These are phyloP conservation scores for Fraxinus excelsior DNA, from an alignment of 257 asterid species.

Conservation along the genomic window DNA sequence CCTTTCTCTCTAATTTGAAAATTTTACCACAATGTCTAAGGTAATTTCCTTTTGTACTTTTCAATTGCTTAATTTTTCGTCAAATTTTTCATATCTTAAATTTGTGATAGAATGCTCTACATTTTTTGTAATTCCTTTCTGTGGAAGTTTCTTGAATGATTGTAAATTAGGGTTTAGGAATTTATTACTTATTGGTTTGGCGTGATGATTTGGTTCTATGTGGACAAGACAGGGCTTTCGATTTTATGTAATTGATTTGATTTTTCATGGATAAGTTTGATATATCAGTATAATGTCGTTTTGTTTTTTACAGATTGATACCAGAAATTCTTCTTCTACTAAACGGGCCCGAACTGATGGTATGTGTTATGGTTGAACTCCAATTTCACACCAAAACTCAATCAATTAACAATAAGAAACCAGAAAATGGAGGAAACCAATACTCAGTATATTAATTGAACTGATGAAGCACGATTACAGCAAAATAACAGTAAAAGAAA, in stretches of 20 bases:
- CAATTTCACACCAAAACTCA: no score
- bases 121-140: not conserved
- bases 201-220: not conserved
- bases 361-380: slow-evolving; percentile 22
- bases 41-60: not conserved
- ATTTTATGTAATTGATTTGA: not conserved
- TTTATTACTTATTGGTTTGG: not conserved
- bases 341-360: slow-evolving; percentile 89
- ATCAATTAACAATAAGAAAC: no score
- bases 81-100: not conserved
- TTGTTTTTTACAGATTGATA: slow-evolving; percentile 56
- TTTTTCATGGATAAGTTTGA: not conserved
- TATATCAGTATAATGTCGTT: not conserved
- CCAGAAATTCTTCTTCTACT: slow-evolving; percentile 76
- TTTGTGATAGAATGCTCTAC: not conserved
- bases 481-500: no score
- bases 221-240: not conserved
- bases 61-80: not conserved
- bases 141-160: not conserved
- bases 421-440: no score
- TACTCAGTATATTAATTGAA: no score
- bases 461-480: no score
- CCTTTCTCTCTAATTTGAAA: not conserved
- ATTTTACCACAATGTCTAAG: not conserved
- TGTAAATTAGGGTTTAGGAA: not conserved